Percentiles rank a stretch among this genome's conserved stretches.
These are phyloP conservation scores for Aspergillus homomorphus DNA, from an alignment of 495 filamentous ascomycete genomes.

Conservation along the genomic window DNA sequence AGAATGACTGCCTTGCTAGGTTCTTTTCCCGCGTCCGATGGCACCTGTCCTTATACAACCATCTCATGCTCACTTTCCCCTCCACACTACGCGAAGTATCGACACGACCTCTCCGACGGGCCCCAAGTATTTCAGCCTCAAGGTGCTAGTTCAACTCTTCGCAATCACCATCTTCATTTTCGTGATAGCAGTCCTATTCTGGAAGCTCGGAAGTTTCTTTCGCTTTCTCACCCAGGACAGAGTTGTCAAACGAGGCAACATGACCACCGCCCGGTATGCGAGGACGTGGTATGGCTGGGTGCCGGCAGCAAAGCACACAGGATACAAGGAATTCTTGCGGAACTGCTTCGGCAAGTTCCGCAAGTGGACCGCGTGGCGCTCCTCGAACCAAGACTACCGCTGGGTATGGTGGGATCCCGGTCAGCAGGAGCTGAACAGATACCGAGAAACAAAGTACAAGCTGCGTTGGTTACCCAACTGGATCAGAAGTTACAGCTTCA, in stretches of 20 bases:
- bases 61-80: constrained; percentile 25
- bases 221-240: constrained; percentile 34
- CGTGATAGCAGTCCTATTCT: constrained; percentile 37
- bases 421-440: constrained; percentile 21
- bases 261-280: constrained; percentile 32
- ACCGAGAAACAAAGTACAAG: constrained; percentile 11
- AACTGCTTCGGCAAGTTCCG: constrained; percentile 19
- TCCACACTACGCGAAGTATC: constrained; percentile 20
- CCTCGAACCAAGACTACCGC: constrained; percentile 32
- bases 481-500: constrained; percentile 27
- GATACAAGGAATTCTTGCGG: constrained; percentile 26
- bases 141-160: constrained; percentile 36
- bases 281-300: constrained; percentile 51
- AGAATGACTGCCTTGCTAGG: constrained; percentile 17
- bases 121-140: constrained; percentile 25
- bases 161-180: constrained; percentile 40
- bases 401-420: constrained; percentile 47
- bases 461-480: constrained; percentile 26
- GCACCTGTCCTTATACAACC: constrained; percentile 34
- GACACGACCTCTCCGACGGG: constrained; percentile 17
- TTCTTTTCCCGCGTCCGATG: constrained; percentile 23
- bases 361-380: constrained; percentile 36
- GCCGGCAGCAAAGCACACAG: constrained; percentile 29
- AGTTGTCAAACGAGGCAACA: constrained; percentile 34
- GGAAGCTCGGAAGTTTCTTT: constrained; percentile 40